phyloP scores from a whole-genome alignment of 331 rosid genomes.

The Quercus lobata region DNA sequence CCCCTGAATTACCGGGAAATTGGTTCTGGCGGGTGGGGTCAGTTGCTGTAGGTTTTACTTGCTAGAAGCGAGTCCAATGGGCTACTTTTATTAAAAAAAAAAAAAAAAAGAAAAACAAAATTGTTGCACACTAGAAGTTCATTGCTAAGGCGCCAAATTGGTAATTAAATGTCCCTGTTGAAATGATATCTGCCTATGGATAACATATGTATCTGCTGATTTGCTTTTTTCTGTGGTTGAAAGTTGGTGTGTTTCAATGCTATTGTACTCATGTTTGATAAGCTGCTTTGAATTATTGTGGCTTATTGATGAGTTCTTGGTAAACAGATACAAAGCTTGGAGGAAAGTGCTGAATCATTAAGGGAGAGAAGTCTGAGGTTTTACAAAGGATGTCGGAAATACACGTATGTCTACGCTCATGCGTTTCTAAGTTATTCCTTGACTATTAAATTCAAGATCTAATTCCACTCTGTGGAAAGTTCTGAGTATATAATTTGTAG shows the following conservation, averaged over 20 bases:
- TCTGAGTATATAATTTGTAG: neutral
- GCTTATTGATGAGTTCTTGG: conserved; percentile 23
- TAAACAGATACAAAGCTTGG: conserved; percentile 90
- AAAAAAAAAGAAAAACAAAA: too few species aligned
- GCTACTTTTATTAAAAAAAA: too few species aligned
- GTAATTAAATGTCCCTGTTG: neutral
- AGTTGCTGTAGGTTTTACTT: too few species aligned
- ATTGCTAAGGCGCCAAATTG: neutral
- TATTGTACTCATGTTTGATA: neutral
- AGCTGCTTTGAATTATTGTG: neutral
- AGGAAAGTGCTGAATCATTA: conserved; percentile 94
- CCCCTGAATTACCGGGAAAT: too few species aligned
- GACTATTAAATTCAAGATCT: neutral
- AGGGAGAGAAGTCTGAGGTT: conserved; percentile 92
- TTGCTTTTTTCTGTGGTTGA: neutral
- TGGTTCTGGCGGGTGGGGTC: too few species aligned
- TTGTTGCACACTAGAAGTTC: too few species aligned
- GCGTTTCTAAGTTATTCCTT: neutral
- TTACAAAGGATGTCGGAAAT: conserved; percentile 96
- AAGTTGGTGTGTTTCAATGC: neutral
- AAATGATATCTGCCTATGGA: neutral
- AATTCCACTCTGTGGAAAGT: neutral
- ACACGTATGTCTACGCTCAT: conserved; percentile 65
- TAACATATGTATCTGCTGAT: neutral
- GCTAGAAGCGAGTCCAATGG: too few species aligned